Evolutionary conservation across 1,284 basidiomycete genomes (phyloP), one percentile per base, ranked within the genome.

Genomic region (Ustilago xerochloae): DNA sequence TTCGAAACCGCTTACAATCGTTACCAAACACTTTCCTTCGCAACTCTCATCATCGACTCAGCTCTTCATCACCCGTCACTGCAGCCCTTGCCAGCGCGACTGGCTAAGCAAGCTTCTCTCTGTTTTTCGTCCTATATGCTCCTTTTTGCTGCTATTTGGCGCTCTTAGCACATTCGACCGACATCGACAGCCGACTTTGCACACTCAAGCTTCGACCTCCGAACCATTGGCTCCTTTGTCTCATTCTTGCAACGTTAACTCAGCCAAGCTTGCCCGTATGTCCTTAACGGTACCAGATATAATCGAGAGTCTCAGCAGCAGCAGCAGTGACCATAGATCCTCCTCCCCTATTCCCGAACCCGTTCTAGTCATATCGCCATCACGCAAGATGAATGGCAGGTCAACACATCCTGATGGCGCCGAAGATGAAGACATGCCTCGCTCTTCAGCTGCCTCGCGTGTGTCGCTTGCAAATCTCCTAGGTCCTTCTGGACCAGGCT

Each of bases 401-500:
- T 35, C 51, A 6, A 33, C 55, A 3, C 56, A 63, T 10, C n/a
- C 38, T 24, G 38, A 51, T n/a, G 36, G 35, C 13, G 51, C 32
- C 28, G 65, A 66, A 3, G 66, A 63, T 32, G 59, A 65, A 39
- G 72, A 75, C 48, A 62, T 64, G 59, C 59, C 62, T 30, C 62
- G 59, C 5, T 62, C 63, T 18, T 54, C 63, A 8, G 72, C 72
- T 38, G 72, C 63, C 12, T 75, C 72, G 29, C 59, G 67, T 7
- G 67, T 75, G 26, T 70, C 63, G 2, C 54, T 75, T 6, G 72
- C 72, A 43, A 75, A 75, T 20, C 63, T 75, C 16, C 35, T 75
- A 22, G 72, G 72, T 3, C 72, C 72, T 26, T 51, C 41, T 12
- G 72, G 72, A 12, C 72, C 72, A 12, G 67, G 67, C 38, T 63